Evolutionary conservation across 1,284 basidiomycete genomes (phyloP).

Genomic region (Cutaneotrichosporon sp.): DNA sequence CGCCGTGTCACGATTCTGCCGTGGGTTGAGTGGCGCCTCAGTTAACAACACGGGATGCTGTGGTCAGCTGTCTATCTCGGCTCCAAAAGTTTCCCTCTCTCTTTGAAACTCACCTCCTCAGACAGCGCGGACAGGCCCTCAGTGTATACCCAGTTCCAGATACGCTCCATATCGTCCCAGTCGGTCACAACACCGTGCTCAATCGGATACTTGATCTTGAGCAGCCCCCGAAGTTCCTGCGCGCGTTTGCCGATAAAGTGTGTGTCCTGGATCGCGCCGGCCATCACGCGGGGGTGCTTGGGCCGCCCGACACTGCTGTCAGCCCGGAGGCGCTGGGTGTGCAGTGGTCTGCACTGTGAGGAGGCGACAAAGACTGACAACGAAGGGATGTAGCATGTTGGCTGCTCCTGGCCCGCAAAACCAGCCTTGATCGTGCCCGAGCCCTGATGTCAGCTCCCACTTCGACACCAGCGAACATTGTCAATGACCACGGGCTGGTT

Average conservation of each 20-base stretch:
- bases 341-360: too few relatives aligned
- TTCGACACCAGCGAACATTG: conserved; percentile 72
- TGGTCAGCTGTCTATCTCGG: background rate
- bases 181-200: conserved; percentile 84
- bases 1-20: conserved; percentile 87
- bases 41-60: conserved; percentile 94
- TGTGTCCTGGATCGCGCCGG: conserved; percentile 62
- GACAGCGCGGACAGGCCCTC: conserved; percentile 89
- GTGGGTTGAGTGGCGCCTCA: conserved; percentile 90
- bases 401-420: conserved; percentile 95
- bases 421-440: conserved; percentile 96
- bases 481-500: conserved; percentile 73
- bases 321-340: too few relatives aligned
- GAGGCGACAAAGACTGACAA: too few relatives aligned
- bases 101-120: conserved; percentile 70
- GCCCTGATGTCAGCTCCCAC: conserved; percentile 56
- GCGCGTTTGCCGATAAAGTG: conserved; percentile 89
- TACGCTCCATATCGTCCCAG: conserved; percentile 98
- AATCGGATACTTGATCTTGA: conserved; percentile 99
- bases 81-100: background rate
- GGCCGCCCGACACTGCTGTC: conserved; percentile 79
- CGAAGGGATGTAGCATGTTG: conserved; percentile 96
- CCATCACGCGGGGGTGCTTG: conserved; percentile 95
- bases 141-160: conserved; percentile 95
- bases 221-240: conserved; percentile 85